A percentile compares a stretch with the other conserved stretches of the same genome.
Evolutionary conservation across 371 early-diverging fungal species (phyloP).

Genomic region (Racocetra persica): DNA sequence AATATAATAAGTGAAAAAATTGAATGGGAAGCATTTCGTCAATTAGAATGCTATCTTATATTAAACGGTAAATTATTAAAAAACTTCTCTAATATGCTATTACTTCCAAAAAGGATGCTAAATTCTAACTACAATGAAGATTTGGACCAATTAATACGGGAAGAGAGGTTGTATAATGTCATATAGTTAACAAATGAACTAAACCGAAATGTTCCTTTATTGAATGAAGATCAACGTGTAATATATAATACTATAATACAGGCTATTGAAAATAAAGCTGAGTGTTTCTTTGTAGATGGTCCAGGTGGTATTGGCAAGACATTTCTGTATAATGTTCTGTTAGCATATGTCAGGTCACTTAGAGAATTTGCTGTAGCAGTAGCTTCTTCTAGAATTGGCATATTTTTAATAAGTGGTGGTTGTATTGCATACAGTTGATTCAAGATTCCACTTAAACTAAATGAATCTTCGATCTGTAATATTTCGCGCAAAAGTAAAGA

Average conservation of each 20-base stretch:
- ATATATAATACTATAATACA: neutral
- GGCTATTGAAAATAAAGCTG: constrained; percentile 2
- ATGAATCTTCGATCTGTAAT: constrained; percentile 38
- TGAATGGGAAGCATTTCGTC: constrained; percentile 9
- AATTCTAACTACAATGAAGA: neutral
- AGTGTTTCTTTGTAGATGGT: constrained; percentile 44
- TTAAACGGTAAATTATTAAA: neutral
- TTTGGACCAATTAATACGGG: neutral
- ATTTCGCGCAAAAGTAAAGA: constrained; percentile 11
- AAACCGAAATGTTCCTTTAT: neutral
- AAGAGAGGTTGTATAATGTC: neutral
- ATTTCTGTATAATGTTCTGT: constrained; percentile 15
- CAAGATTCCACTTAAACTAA: constrained; percentile 44
- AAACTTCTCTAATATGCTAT: constrained; percentile 8
- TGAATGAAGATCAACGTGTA: neutral
- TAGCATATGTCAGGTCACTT: neutral
- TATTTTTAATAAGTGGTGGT: constrained; percentile 37
- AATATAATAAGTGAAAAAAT: no score
- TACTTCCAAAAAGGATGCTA: neutral
- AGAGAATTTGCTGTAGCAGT: constrained; percentile 2
- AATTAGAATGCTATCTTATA: neutral
- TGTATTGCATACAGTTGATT: constrained; percentile 48
- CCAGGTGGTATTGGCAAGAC: constrained; percentile 46
- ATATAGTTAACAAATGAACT: neutral
- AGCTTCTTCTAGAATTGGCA: neutral